These are phyloP conservation scores for Strobilomyces dryophilus DNA, from an alignment of 768 basidiomycete species.

Conservation along the genomic window DNA sequence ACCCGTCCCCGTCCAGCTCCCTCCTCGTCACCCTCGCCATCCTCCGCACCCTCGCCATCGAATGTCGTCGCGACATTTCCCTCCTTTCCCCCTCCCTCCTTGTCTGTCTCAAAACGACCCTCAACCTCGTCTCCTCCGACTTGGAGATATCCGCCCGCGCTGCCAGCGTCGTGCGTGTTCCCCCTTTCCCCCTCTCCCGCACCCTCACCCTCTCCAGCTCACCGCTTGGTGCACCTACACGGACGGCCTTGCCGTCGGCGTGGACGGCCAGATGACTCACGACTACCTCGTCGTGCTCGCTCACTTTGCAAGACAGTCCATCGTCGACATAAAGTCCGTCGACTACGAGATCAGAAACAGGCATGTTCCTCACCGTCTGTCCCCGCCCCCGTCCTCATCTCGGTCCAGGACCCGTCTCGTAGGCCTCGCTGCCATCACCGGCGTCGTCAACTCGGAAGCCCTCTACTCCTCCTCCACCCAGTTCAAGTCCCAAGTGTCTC, in stretches of 20 bases:
- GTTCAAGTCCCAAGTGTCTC: constrained; percentile 66
- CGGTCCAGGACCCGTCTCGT: constrained; percentile 70
- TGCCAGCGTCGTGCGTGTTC: constrained; percentile 67
- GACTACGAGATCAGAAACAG: constrained; percentile 76
- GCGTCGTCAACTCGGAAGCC: constrained; percentile 80
- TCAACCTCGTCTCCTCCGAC: constrained; percentile 55
- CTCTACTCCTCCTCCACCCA: constrained; percentile 69
- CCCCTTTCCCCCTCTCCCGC: background rate
- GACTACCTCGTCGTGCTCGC: constrained; percentile 67
- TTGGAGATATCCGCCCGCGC: constrained; percentile 73
- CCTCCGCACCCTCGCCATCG: constrained; percentile 74
- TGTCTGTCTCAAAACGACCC: constrained; percentile 55
- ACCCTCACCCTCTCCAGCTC: constrained; percentile 47
- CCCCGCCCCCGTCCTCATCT: background rate
- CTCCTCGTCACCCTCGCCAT: constrained; percentile 83
- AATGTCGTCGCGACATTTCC: constrained; percentile 81
- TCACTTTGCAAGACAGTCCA: constrained; percentile 62
- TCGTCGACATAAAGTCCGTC: constrained; percentile 38
- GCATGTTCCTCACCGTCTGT: constrained; percentile 33
- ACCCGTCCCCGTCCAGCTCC: constrained; percentile 39
- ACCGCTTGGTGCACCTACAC: constrained; percentile 92
- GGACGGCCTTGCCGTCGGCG: constrained; percentile 77
- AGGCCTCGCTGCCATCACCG: constrained; percentile 78
- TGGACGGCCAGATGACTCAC: constrained; percentile 63
- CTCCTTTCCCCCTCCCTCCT: constrained; percentile 70